phyloP scores from a whole-genome alignment of 176 grass and related monocot genomes.

The Lolium rigidum region DNA sequence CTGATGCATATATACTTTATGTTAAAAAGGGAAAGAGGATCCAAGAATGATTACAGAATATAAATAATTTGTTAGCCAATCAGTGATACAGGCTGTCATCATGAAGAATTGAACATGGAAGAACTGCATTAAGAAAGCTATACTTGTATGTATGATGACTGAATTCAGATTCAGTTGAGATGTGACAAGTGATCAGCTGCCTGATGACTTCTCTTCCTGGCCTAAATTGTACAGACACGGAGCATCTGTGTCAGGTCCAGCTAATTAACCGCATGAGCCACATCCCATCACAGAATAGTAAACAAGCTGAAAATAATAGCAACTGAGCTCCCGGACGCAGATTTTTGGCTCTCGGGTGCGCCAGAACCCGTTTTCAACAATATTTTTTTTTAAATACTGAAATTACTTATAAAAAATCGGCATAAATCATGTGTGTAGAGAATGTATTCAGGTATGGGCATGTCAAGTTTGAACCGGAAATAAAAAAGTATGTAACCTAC shows the following conservation, averaged over 20 bases:
- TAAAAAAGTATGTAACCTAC: too few species aligned
- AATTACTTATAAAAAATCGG: too few species aligned
- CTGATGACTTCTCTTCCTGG: not conserved
- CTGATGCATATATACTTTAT: too few species aligned
- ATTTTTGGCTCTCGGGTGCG: too few species aligned
- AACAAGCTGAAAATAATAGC: not conserved
- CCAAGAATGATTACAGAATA: not conserved
- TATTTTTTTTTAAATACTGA: too few species aligned
- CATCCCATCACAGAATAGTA: slow-evolving; percentile 11
- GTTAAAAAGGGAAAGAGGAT: not conserved
- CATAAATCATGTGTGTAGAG: too few species aligned
- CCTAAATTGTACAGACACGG: slow-evolving; percentile 32
- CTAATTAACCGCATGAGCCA: not conserved
- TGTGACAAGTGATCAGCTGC: not conserved
- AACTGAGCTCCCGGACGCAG: too few species aligned
- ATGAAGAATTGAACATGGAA: not conserved
- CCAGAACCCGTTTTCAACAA: too few species aligned
- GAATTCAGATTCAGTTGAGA: slow-evolving; percentile 8
- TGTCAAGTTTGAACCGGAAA: too few species aligned
- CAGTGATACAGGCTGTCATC: not conserved
- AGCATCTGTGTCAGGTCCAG: not conserved
- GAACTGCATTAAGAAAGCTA: not conserved
- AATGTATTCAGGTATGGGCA: too few species aligned
- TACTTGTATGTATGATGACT: not conserved
- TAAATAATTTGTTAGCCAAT: not conserved